phyloP scores from a whole-genome alignment of 2,329 filamentous ascomycete species.

The Zymoseptoria ardabiliae region DNA sequence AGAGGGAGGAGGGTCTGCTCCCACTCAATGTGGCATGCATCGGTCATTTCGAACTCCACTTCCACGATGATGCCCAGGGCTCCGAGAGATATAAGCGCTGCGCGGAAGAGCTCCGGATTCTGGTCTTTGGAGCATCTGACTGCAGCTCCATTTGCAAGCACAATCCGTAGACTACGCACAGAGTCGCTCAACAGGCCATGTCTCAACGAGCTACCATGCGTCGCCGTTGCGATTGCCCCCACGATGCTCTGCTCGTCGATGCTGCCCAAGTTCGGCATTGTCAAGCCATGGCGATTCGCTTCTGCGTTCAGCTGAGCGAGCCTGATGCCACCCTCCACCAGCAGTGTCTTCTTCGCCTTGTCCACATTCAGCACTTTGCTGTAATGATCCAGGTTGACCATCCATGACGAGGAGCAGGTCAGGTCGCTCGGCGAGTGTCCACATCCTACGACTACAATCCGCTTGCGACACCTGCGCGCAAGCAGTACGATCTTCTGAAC shows the following conservation, averaged over 20 bases:
- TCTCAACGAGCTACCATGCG: constrained; percentile 77
- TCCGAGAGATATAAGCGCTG: constrained; percentile 78
- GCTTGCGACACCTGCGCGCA: constrained; percentile 71
- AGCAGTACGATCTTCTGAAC: constrained; percentile 76
- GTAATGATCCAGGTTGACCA: constrained; percentile 85
- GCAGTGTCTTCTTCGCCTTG: constrained; percentile 56
- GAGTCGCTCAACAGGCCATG: constrained; percentile 81
- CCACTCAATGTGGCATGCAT: constrained; percentile 81
- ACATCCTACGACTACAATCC: constrained; percentile 79
- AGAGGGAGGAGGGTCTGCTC: constrained; percentile 70
- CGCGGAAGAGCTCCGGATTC: constrained; percentile 76
- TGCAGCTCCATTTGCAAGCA: constrained; percentile 70
- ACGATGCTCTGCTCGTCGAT: constrained; percentile 93
- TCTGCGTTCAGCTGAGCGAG: constrained; percentile 65
- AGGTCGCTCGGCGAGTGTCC: constrained; percentile 88
- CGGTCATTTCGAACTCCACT: constrained; percentile 74
- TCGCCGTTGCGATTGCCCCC: constrained; percentile 86
- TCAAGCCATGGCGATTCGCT: constrained; percentile 68
- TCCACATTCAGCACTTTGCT: constrained; percentile 66
- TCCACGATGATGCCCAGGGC: constrained; percentile 87
- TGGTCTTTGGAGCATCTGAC: constrained; percentile 60
- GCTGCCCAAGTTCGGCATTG: constrained; percentile 86
- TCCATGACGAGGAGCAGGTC: constrained; percentile 89
- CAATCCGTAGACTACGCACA: constrained; percentile 67
- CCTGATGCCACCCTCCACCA: constrained; percentile 82